phyloP scores from a whole-genome alignment of 129 eudicot species.

The Arctium minus region DNA sequence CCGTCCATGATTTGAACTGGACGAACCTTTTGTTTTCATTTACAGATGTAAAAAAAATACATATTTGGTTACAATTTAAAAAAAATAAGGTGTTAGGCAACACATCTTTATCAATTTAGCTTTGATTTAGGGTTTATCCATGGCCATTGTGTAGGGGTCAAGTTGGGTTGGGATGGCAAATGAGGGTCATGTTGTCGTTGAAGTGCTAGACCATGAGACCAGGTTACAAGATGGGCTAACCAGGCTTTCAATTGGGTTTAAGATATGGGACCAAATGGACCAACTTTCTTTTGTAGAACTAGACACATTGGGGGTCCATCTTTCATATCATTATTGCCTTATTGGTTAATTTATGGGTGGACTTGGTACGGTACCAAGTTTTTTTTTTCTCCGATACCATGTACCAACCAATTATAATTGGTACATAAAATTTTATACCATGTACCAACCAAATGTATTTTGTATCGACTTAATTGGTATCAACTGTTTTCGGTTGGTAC shows the following conservation, averaged over 20 bases:
- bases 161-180: neutral
- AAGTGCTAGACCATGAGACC: neutral
- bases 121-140: neutral
- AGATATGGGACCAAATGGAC: constrained; percentile 5
- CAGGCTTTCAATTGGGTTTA: neutral
- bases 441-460: too few species aligned
- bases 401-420: too few species aligned
- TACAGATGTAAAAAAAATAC: neutral
- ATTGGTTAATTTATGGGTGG: too few species aligned
- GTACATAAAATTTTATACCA: too few species aligned
- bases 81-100: neutral
- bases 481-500: too few species aligned
- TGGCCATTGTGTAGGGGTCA: neutral
- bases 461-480: too few species aligned
- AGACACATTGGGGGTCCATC: neutral
- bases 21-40: neutral
- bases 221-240: constrained; percentile 10
- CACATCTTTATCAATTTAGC: neutral
- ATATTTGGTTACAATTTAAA: neutral
- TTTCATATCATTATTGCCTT: neutral
- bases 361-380: too few species aligned
- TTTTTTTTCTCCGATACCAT: too few species aligned
- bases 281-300: neutral
- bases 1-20: too few species aligned
- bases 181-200: neutral